Evolutionary conservation across 2,329 filamentous ascomycete genomes (phyloP).

Genomic region (Metarhizium album): DNA sequence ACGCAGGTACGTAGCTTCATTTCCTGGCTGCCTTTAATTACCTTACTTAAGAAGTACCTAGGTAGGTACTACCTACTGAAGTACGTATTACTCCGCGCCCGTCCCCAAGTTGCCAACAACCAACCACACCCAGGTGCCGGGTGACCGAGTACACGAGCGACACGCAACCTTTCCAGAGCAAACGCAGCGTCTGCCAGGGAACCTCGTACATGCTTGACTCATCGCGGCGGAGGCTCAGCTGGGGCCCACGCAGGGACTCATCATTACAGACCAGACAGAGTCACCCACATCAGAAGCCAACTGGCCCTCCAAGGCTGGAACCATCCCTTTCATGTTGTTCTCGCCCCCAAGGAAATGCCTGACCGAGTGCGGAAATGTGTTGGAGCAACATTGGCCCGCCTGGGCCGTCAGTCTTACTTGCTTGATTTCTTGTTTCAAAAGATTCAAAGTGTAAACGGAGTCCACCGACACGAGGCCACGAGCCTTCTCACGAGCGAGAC

Average conservation of each 20-base stretch:
- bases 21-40: neutral
- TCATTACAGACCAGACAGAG: neutral
- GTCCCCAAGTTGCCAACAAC: too few species aligned
- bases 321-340: neutral
- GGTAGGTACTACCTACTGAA: too few species aligned
- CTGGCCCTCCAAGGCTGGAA: neutral
- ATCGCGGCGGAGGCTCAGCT: neutral
- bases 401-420: neutral
- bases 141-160: too few species aligned
- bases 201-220: neutral
- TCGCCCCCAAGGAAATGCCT: neutral
- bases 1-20: neutral
- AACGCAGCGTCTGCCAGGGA: too few species aligned
- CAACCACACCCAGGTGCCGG: too few species aligned
- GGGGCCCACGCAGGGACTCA: neutral
- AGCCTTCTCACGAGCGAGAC: neutral
- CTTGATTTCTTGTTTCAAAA: neutral
- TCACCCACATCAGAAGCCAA: neutral
- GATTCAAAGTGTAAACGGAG: neutral
- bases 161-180: too few species aligned
- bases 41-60: too few species aligned
- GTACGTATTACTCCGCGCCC: too few species aligned
- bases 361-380: neutral
- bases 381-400: neutral
- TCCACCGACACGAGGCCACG: neutral